Percentiles rank a stretch among this genome's conserved stretches.
These are phyloP conservation scores for Creolimax fragrantissima DNA, from an alignment of 78 protist species.

Conservation along the genomic window DNA sequence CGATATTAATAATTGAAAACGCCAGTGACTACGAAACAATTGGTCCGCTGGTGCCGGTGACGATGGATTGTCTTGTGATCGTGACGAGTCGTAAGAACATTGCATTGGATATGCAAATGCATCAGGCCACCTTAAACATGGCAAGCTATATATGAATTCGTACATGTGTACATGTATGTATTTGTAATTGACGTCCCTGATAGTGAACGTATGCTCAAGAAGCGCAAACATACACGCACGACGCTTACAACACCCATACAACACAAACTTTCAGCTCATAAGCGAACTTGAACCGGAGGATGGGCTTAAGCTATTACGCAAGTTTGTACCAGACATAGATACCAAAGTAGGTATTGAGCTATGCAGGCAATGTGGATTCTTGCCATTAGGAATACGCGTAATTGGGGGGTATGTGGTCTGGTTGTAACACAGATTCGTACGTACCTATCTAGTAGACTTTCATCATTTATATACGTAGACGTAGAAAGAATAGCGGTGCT, in stretches of 20 bases:
- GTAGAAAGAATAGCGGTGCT: too few species aligned
- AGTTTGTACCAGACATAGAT: not conserved
- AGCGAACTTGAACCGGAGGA: not conserved
- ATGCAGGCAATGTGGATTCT: not conserved
- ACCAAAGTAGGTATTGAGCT: not conserved
- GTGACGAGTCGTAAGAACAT: not conserved
- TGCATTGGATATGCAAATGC: not conserved
- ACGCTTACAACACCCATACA: too few species aligned
- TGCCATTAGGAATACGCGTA: not conserved
- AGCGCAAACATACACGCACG: too few species aligned
- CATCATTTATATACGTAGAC: too few species aligned
- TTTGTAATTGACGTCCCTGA: too few species aligned
- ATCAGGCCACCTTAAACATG: not conserved
- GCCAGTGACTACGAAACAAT: not conserved
- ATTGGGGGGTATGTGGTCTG: not conserved
- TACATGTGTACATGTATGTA: not conserved
- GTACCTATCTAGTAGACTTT: too few species aligned
- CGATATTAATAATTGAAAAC: not conserved
- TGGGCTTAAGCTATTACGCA: not conserved
- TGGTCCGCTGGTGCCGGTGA: not conserved
- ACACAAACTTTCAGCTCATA: not conserved
- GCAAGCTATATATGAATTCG: not conserved
- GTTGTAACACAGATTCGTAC: too few species aligned
- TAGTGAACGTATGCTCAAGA: too few species aligned
- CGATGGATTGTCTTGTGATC: not conserved